A percentile compares a stretch with the other conserved stretches of the same genome.
Conservation (phyloP, 257 asterid genomes). For the Oldenlandia corymbosa region DNA sequence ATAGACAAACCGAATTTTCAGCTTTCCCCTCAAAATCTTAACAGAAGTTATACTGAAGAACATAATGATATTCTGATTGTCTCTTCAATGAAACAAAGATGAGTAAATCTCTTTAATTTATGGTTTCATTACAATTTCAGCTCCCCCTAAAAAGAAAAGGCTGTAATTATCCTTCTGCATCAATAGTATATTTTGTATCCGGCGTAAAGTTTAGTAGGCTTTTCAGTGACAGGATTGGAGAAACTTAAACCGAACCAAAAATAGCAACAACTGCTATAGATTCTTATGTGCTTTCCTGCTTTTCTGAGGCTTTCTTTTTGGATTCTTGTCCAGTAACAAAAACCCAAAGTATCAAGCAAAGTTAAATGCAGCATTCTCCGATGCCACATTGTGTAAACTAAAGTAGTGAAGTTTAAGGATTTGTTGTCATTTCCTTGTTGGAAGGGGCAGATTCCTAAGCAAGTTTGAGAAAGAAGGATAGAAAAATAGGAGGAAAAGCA, state of each 20-base stretch:
- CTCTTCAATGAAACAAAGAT: too few relatives aligned
- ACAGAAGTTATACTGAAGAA: neutral
- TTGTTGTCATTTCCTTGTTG: neutral
- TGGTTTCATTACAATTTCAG: neutral
- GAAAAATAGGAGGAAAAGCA: too few relatives aligned
- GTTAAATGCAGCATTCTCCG: conserved; percentile 6
- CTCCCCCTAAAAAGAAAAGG: neutral
- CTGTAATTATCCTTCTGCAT: too few relatives aligned
- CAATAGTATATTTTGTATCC: neutral
- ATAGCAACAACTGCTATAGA: neutral
- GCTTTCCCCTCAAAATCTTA: conserved; percentile 14
- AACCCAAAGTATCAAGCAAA: conserved; percentile 12
- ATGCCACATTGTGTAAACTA: neutral
- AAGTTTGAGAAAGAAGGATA: too few relatives aligned
- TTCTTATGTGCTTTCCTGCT: conserved; percentile 11
- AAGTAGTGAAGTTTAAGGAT: neutral
- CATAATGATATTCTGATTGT: too few relatives aligned
- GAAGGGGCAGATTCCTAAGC: neutral
- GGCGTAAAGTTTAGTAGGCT: conserved; percentile 7
- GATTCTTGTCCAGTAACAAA: neutral
- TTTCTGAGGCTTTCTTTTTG: conserved; percentile 9
- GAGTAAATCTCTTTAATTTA: too few relatives aligned
- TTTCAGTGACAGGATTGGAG: neutral
- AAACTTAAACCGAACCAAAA: conserved; percentile 2
- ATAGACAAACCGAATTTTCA: conserved; percentile 1